Conservation (phyloP, 2,329 filamentous ascomycete genomes). For the Chaetoscypha palmicola region DNA sequence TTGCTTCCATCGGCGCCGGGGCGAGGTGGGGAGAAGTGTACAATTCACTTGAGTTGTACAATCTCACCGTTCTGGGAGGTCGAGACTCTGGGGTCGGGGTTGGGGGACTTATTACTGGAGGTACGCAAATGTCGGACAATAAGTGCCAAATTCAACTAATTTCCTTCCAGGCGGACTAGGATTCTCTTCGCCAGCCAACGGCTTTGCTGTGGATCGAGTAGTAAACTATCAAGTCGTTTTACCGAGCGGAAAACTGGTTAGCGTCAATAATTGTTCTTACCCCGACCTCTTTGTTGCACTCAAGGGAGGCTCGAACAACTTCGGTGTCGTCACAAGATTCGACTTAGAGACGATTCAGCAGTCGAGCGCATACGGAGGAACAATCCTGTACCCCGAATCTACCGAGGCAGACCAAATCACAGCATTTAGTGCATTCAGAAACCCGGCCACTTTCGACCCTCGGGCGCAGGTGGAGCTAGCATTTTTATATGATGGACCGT, state of each 20-base stretch:
- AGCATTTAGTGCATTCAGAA: background rate
- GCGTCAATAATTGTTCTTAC: conserved; percentile 8
- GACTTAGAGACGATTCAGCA: conserved; percentile 11
- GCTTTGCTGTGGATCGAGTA: conserved; percentile 41
- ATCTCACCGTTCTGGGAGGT: background rate
- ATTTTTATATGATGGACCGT: background rate
- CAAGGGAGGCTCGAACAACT: conserved; percentile 16
- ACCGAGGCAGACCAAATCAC: background rate
- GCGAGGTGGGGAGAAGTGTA: background rate
- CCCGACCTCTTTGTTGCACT: conserved; percentile 12
- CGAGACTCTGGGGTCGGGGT: background rate
- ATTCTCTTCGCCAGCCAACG: conserved; percentile 30
- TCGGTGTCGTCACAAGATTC: conserved; percentile 14
- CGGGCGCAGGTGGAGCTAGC: background rate
- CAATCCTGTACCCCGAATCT: conserved; percentile 1
- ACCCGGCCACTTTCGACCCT: background rate
- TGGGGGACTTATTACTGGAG: background rate
- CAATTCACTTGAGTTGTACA: background rate
- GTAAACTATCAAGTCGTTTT: conserved; percentile 34
- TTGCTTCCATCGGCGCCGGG: background rate
- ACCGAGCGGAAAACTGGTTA: conserved; percentile 7
- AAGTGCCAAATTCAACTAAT: background rate
- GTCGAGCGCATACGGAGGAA: conserved; percentile 9
- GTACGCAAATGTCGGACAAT: background rate
- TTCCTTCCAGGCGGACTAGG: conserved; percentile 4